Evolutionary conservation across 164 flowering plant species (phyloP).

Genomic region (Stephania cephalantha): DNA sequence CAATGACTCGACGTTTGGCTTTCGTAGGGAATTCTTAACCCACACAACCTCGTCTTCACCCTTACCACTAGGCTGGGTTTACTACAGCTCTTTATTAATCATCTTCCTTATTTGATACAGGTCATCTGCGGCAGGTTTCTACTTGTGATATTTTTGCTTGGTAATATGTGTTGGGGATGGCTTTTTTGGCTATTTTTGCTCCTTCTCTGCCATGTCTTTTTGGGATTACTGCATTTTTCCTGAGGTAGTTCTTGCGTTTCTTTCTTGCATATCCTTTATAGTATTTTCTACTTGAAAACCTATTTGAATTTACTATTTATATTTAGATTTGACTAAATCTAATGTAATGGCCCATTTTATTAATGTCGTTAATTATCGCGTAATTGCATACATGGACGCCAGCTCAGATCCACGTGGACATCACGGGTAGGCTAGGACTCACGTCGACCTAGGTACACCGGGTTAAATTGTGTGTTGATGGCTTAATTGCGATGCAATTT

Average conservation of each 20-base stretch:
- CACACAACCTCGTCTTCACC: no score
- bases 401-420: no score
- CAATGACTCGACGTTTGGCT: no score
- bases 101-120: slow-evolving; percentile 25
- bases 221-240: slow-evolving; percentile 79
- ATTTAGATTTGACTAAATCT: neutral
- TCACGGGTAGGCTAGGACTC: no score
- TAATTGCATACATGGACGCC: no score
- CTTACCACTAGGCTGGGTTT: no score
- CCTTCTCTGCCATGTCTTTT: slow-evolving; percentile 78
- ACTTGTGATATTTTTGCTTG: slow-evolving; percentile 50
- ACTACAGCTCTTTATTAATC: neutral
- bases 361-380: no score
- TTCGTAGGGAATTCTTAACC: no score
- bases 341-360: no score
- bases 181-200: slow-evolving; percentile 56
- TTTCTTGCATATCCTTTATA: neutral
- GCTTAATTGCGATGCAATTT: no score
- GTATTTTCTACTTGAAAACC: neutral
- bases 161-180: slow-evolving; percentile 81
- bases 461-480: no score
- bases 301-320: neutral
- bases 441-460: no score
- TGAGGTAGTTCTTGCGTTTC: slow-evolving; percentile 41
- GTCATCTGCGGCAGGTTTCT: slow-evolving; percentile 63